Conservation (phyloP, 257 asterid species). For the Przewalskia tangutica region DNA sequence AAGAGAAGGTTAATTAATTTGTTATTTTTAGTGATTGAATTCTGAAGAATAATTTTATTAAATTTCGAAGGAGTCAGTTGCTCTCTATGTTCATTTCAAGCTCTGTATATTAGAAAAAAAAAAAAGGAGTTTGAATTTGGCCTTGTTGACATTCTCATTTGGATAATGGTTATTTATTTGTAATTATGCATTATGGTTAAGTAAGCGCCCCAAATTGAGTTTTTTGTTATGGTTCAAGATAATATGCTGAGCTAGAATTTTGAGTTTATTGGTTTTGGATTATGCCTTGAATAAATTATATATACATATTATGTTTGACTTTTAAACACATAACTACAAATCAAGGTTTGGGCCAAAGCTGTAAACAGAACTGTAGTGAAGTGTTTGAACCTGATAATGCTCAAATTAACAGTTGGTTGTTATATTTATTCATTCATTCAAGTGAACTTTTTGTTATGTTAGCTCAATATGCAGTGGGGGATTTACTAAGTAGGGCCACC, state of each 20-base stretch:
- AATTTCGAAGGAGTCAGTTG: background rate
- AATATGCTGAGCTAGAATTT: no score
- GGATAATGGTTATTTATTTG: background rate
- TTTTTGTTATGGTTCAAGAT: background rate
- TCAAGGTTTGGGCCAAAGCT: no score
- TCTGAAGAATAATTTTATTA: background rate
- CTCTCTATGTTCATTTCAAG: background rate
- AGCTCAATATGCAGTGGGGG: background rate
- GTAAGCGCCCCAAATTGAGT: background rate
- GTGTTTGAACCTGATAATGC: background rate
- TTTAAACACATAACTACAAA: no score
- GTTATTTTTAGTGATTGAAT: background rate
- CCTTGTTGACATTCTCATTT: background rate
- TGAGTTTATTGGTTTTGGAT: no score
- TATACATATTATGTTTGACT: no score
- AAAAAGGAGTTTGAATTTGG: background rate
- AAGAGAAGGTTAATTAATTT: background rate
- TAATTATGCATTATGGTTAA: constrained; percentile 4
- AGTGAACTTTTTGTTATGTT: background rate
- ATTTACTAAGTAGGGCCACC: background rate
- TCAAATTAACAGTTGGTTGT: background rate
- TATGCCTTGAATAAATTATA: no score
- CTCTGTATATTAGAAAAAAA: background rate
- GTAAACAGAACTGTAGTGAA: no score
- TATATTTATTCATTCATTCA: background rate